Conservation (phyloP, 108 stramenopile species). For the Nitzschia sp. region DNA sequence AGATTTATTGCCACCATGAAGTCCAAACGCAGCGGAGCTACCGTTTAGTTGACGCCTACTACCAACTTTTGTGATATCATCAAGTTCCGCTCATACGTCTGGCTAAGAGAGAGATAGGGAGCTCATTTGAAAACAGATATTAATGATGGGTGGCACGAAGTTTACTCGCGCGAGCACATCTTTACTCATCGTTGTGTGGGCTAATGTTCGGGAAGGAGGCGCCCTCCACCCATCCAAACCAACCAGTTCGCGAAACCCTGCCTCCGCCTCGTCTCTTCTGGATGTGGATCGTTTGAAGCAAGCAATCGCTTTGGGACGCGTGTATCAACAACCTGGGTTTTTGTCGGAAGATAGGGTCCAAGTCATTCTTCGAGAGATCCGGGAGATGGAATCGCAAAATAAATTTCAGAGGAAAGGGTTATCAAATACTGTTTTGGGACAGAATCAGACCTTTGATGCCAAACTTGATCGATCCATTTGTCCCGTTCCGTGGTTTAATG, state of each 20-base stretch:
- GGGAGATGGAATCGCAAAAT: conserved; percentile 17
- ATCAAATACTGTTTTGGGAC: conserved; percentile 42
- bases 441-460: conserved; percentile 27
- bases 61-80: no score
- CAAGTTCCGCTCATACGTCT: no score
- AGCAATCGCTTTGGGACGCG: conserved; percentile 24
- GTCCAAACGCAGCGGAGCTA: no score
- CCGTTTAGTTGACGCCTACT: no score
- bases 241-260: not conserved
- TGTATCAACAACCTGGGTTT: conserved; percentile 41
- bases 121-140: no score
- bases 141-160: not conserved
- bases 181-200: not conserved
- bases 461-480: conserved; percentile 37
- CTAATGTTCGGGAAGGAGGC: not conserved
- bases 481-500: conserved; percentile 49
- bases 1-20: no score
- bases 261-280: not conserved
- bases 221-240: not conserved
- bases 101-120: no score
- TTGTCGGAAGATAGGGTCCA: conserved; percentile 31
- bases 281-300: not conserved
- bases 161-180: not conserved
- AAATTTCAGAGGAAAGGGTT: conserved; percentile 35
- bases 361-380: conserved; percentile 27